Conservation (phyloP, 148 eudicot genomes). For the Vaccinium vitisidaea region DNA sequence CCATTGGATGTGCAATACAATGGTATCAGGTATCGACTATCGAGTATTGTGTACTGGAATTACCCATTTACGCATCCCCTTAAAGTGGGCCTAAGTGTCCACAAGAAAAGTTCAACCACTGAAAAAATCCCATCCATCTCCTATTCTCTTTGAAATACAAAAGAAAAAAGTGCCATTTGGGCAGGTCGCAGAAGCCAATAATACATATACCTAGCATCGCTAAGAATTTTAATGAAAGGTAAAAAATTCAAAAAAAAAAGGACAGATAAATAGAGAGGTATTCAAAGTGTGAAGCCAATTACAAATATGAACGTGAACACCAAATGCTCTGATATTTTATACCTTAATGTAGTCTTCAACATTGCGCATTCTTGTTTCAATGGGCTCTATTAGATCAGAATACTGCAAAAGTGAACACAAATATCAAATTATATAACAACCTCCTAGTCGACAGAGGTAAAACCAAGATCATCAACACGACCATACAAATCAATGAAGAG, state of each 20-base stretch:
- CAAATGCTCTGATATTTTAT: not conserved
- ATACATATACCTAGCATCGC: not conserved
- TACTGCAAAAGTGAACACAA: conserved; percentile 48
- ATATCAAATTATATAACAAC: not conserved
- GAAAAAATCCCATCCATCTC: not conserved
- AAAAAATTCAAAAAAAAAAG: not conserved
- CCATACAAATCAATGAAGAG: not conserved
- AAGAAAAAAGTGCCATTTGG: not conserved
- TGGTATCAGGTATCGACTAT: not conserved
- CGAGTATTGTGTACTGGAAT: not conserved
- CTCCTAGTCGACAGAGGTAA: not conserved
- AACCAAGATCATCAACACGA: not conserved
- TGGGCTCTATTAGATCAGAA: conserved; percentile 74
- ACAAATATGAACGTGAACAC: not conserved
- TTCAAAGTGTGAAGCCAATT: not conserved
- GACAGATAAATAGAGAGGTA: not conserved
- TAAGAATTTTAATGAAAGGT: not conserved
- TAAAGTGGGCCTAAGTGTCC: not conserved
- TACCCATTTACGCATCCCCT: not conserved
- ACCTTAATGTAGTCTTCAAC: conserved; percentile 43
- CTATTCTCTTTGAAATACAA: not conserved
- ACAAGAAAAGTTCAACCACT: not conserved
- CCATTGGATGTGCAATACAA: not conserved
- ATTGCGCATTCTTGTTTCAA: conserved; percentile 64
- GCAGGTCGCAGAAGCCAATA: not conserved